A percentile compares a stretch with the other conserved stretches of the same genome.
Evolutionary conservation across 129 eudicot genomes (phyloP).

Genomic region (Chrysanthemum seticuspe): DNA sequence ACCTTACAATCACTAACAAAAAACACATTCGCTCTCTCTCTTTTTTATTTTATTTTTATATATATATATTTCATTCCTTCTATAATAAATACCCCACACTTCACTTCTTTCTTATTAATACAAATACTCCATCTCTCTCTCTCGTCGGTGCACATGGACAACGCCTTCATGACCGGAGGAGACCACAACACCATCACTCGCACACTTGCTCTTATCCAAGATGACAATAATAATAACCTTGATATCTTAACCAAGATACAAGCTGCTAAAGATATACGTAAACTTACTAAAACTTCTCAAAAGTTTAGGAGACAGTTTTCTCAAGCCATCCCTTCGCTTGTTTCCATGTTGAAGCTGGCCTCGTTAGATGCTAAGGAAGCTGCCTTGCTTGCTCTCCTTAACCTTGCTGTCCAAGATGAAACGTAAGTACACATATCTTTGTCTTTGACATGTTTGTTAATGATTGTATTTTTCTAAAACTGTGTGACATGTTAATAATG

Average conservation of each 20-base stretch:
- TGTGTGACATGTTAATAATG: background rate
- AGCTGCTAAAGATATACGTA: slow-evolving; percentile 87
- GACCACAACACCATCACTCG: slow-evolving; percentile 16
- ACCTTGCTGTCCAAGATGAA: slow-evolving; percentile 94
- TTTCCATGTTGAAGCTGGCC: slow-evolving; percentile 61
- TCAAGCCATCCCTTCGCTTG: slow-evolving; percentile 60
- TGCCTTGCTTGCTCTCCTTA: slow-evolving; percentile 87
- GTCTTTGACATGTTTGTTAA: background rate
- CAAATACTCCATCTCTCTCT: background rate
- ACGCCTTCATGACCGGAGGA: slow-evolving; percentile 32
- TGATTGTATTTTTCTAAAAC: too few relatives aligned
- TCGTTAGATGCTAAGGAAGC: slow-evolving; percentile 54
- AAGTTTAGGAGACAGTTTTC: slow-evolving; percentile 76
- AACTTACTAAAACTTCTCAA: slow-evolving; percentile 82
- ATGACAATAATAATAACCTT: slow-evolving; percentile 17
- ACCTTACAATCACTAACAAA: slow-evolving; percentile 8
- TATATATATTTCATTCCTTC: background rate
- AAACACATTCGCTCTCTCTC: background rate
- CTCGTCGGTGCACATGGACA: slow-evolving; percentile 31
- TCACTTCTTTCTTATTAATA: background rate
- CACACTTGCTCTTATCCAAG: slow-evolving; percentile 53
- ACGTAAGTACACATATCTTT: slow-evolving; percentile 38
- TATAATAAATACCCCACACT: background rate
- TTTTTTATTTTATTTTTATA: background rate
- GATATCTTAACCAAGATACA: slow-evolving; percentile 38